A percentile compares a stretch with the other conserved stretches of the same genome.
phyloP scores from a whole-genome alignment of 202 grass and related monocot species.

The Alloteropsis angusta region DNA sequence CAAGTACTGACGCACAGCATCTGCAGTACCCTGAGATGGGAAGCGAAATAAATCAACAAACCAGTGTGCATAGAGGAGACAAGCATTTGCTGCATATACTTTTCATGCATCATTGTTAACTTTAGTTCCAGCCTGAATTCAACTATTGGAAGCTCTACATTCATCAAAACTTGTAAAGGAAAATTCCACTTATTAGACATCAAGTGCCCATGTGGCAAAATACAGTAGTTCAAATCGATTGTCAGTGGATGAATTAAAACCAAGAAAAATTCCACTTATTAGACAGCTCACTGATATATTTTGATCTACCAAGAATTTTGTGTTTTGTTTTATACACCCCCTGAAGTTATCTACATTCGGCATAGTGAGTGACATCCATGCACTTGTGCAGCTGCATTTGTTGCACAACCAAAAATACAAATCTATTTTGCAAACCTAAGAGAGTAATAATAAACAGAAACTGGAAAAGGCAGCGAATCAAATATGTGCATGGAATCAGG shows the following conservation, averaged over 20 bases:
- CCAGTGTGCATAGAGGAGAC: neutral
- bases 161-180: neutral
- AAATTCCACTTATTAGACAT: neutral
- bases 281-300: neutral
- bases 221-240: neutral
- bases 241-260: neutral
- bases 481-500: neutral
- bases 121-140: neutral
- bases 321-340: neutral
- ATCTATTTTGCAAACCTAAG: neutral
- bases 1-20: constrained; percentile 68
- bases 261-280: neutral
- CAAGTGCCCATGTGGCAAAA: neutral
- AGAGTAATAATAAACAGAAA: neutral
- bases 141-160: neutral
- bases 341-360: neutral
- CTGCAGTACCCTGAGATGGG: constrained; percentile 66
- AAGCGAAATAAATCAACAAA: constrained; percentile 9
- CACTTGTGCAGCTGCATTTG: constrained; percentile 1
- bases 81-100: neutral
- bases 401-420: neutral
- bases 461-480: neutral
- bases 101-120: neutral
- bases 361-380: neutral
- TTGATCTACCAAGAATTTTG: neutral